Evolutionary conservation across 148 eudicot genomes (phyloP), one percentile per base, ranked within the genome.

Genomic region (Tetragonia tetragonoides): DNA sequence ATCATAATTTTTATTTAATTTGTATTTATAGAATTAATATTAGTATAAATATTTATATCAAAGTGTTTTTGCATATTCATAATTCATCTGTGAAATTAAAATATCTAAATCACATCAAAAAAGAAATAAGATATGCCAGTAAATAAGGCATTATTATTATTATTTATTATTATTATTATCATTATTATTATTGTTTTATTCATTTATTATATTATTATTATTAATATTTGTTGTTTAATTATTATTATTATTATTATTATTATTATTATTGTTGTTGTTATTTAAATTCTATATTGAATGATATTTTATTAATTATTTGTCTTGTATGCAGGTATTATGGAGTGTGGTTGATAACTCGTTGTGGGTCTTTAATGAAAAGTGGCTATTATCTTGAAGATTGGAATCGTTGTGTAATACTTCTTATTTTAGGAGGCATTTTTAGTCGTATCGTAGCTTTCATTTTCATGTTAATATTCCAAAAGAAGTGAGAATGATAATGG

Each of bases 261-360:
- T 3, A 12, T 69, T 7, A 24, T 14, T 44, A 39, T 16, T 0
- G 63, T 28, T 28, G 34, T 28, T 28, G 34, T 44, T 14, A 1
- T 44, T 12, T 40, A 2, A 15, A 23, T 53, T 14, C 21, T 2
- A 10, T 41, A 76, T 11, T 66, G 9, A 17, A 37, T 20, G 3
- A 39, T 14, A 16, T 4, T 21, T 20, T 42, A 59, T 16, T n/a
- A 2, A 62, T 39, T 14, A 11, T 10, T 17, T 37, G 37, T 54
- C 2, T 11, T 54, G 23, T 53, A 21, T 78, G 70, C 21, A 95
- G 97, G 88, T 95, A 88, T 80, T 81, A 85, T 10, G 98, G 99
- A 21, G 99, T 93, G 59, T 96, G 98, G 98, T 77, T 96, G 68
- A 88, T 96, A 69, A 93, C 98, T 24, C 90, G 98, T 0, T 96